Evolutionary conservation across 2,329 filamentous ascomycete species (phyloP).

Genomic region (Trichoderma oligosporum): DNA sequence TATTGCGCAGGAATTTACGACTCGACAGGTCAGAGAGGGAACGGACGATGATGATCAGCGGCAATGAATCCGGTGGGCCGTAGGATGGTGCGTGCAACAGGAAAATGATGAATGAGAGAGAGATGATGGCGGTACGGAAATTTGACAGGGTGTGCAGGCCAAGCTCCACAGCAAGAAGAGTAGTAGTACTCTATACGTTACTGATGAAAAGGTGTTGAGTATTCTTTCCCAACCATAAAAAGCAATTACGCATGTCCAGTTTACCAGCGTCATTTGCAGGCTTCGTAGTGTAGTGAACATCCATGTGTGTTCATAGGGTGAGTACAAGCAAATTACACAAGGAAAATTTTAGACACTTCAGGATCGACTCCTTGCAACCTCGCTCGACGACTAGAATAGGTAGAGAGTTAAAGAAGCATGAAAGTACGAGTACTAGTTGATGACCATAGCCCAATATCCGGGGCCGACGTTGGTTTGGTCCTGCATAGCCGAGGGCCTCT

Average conservation of each 20-base stretch:
- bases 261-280: not conserved
- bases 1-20: conserved; percentile 12
- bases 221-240: not conserved
- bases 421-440: conserved; percentile 12
- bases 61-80: conserved; percentile 20
- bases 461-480: conserved; percentile 26
- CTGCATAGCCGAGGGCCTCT: conserved; percentile 40
- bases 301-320: not conserved
- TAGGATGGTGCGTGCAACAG: not conserved
- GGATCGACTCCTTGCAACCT: not conserved
- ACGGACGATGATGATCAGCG: conserved; percentile 18
- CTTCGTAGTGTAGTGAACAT: not conserved
- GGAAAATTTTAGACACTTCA: not conserved
- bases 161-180: not conserved
- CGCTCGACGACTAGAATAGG: not conserved
- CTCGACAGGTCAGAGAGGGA: conserved; percentile 5
- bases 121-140: not conserved
- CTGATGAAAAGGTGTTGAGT: not conserved
- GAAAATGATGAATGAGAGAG: not conserved
- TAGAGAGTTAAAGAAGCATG: not conserved
- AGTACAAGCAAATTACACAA: not conserved
- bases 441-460: not conserved
- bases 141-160: not conserved
- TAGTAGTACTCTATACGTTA: not conserved
- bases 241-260: not conserved